A percentile compares a stretch with the other conserved stretches of the same genome.
These are phyloP conservation scores for Gossypium lobatum DNA, from an alignment of 441 rosid genomes.

Conservation along the genomic window DNA sequence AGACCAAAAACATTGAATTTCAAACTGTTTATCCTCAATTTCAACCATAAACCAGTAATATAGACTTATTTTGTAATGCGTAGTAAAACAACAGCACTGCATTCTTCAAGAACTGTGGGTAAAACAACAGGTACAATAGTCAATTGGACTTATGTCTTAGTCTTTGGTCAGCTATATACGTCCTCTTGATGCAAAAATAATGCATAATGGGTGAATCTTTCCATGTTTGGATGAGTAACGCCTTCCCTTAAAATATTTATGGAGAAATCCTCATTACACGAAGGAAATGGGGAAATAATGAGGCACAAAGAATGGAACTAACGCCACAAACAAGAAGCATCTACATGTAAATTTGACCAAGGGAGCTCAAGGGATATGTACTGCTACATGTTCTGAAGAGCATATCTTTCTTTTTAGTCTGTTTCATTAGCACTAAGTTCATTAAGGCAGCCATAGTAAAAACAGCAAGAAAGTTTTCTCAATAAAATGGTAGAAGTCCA, in stretches of 20 bases:
- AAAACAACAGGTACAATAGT: background rate
- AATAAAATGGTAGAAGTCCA: background rate
- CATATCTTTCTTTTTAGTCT: background rate
- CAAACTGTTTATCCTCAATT: background rate
- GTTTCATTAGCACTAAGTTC: background rate
- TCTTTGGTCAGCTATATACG: background rate
- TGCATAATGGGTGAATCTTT: conserved; percentile 7
- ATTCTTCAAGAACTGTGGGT: background rate
- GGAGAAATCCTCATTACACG: background rate
- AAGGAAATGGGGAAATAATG: background rate
- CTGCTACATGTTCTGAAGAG: background rate
- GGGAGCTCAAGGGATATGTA: background rate
- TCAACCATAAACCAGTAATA: background rate
- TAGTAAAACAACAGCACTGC: background rate
- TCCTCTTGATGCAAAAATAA: background rate
- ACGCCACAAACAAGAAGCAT: background rate
- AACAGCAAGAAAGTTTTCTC: background rate
- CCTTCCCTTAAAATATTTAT: background rate
- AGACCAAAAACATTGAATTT: background rate
- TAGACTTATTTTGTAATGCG: background rate
- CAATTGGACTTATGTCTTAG: background rate
- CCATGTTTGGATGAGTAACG: background rate
- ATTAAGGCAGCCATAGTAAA: background rate
- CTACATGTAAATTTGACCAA: background rate
- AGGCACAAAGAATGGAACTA: background rate